A percentile compares a stretch with the other conserved stretches of the same genome.
These are phyloP conservation scores for Skeletonema potamos DNA, from an alignment of 108 stramenopile species.

Conservation along the genomic window DNA sequence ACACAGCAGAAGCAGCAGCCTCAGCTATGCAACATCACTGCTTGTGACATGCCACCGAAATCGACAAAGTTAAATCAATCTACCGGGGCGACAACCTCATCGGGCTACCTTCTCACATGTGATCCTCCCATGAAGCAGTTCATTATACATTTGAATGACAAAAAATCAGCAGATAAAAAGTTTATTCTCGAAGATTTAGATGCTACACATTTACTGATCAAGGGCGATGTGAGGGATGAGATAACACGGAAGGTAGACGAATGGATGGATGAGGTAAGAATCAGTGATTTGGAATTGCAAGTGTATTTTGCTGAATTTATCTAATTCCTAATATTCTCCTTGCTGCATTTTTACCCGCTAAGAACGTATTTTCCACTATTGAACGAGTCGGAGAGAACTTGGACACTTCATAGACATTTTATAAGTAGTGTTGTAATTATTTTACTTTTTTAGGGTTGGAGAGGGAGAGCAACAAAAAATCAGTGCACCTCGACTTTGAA, in stretches of 20 bases:
- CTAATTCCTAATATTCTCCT: neutral
- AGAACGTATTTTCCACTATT: constrained; percentile 47
- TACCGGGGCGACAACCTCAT: constrained; percentile 36
- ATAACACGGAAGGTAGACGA: constrained; percentile 76
- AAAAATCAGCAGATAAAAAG: constrained; percentile 75
- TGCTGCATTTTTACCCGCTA: neutral
- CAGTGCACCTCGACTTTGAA: constrained; percentile 26
- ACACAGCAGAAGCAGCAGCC: neutral
- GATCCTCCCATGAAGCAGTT: constrained; percentile 86
- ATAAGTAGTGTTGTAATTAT: neutral
- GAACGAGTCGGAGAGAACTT: constrained; percentile 50
- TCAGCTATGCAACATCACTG: neutral
- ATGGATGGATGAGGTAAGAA: constrained; percentile 66
- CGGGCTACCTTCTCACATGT: constrained; percentile 78
- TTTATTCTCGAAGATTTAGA: constrained; percentile 85
- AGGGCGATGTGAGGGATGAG: constrained; percentile 63
- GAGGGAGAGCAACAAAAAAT: neutral
- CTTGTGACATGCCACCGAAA: neutral
- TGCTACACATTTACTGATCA: constrained; percentile 76
- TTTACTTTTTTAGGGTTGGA: neutral
- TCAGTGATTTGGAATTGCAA: neutral
- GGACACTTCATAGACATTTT: constrained; percentile 32
- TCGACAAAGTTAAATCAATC: constrained; percentile 12
- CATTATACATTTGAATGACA: constrained; percentile 67
- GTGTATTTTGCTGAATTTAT: neutral